Base-by-base conservation (phyloP, 2,329 filamentous ascomycete species). In the Fusarium sarcochroum region DNA sequence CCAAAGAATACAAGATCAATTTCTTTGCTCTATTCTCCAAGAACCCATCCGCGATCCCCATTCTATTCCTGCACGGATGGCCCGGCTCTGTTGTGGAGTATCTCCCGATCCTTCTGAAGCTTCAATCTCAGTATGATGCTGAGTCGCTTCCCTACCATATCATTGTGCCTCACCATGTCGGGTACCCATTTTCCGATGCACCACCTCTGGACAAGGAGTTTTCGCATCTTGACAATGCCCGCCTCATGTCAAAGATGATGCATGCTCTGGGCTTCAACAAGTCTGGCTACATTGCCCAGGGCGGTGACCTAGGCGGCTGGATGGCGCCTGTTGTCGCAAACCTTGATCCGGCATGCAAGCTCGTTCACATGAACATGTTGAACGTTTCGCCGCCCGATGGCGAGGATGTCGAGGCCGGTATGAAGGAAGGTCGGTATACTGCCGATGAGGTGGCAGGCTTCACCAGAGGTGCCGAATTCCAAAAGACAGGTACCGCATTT, bases 31-130 rank as follows among this genome's bases (percentile, higher is more conserved):
- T 70, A 1, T 70, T 65, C 35, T 70, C 68, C 0, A 41, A 46
- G 5, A 65, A 42, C 0, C 46, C 42, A 6, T 20, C 48, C 1
- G 63, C 68, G 0, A 6, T 58, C 0, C 67, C 68, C 0, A 49
- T 70, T 0, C 5, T 70, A 9, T 53, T 70, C 2, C n/a, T 70
- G 3, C 68, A 70, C 3, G 57, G 68, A 35, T 70, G 68, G 68
- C 68, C 68, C 1, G 67, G 68, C 4, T 70, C 68, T 4, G 23
- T 65, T 6, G 34, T 70, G 3, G 68, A 70, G 41, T 70, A 65
- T n/a, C 9, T 70, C 1, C 52, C 63, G 2, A 58, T 70, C 3
- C 21, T 53, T 3, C 61, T 50, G 13, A 70, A 68, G 5, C 45
- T 66, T 3, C 51, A 60, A 8, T 27, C 18, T 3, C 9, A 42